Percentiles rank a stretch among this genome's conserved stretches.
These are phyloP conservation scores for Phaeomoniella chlamydospora DNA, from an alignment of 2,329 filamentous ascomycete species.

Conservation along the genomic window DNA sequence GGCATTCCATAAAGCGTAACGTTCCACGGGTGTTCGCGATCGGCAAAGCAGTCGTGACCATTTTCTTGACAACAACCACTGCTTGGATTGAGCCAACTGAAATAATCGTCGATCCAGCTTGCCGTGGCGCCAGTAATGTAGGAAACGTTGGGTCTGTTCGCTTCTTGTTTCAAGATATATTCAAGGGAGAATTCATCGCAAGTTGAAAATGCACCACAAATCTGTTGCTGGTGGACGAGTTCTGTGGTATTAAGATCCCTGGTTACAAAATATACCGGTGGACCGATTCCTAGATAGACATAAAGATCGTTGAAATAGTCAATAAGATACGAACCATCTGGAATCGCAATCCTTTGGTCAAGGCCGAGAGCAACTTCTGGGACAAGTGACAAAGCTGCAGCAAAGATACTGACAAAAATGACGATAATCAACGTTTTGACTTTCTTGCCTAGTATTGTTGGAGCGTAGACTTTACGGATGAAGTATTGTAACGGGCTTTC, in stretches of 20 bases:
- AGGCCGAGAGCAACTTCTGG: slow-evolving; percentile 76
- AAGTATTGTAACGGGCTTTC: slow-evolving; percentile 75
- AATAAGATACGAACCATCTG: slow-evolving; percentile 86
- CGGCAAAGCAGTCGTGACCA: slow-evolving; percentile 61
- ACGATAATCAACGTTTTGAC: slow-evolving; percentile 64
- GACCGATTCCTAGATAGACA: slow-evolving; percentile 77
- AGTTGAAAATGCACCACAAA: slow-evolving; percentile 83
- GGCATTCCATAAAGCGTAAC: slow-evolving; percentile 84
- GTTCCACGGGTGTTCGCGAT: slow-evolving; percentile 72
- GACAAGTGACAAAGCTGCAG: slow-evolving; percentile 69
- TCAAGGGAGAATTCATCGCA: slow-evolving; percentile 73
- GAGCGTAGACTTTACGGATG: slow-evolving; percentile 82
- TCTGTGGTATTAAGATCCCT: slow-evolving; percentile 65
- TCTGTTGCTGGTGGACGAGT: slow-evolving; percentile 61
- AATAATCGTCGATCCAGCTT: slow-evolving; percentile 94
- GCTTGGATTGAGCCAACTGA: slow-evolving; percentile 87
- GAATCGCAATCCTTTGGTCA: slow-evolving; percentile 88
- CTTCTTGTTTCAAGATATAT: slow-evolving; percentile 85
- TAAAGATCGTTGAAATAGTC: slow-evolving; percentile 95
- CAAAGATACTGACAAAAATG: slow-evolving; percentile 75
- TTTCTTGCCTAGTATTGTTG: slow-evolving; percentile 63
- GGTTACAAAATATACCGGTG: slow-evolving; percentile 92
- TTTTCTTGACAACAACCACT: slow-evolving; percentile 63
- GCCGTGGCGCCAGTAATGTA: slow-evolving; percentile 81
- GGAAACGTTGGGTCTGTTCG: slow-evolving; percentile 74